Evolutionary conservation across 148 eudicot species (phyloP).

Genomic region (Hydrangea macrophylla): DNA sequence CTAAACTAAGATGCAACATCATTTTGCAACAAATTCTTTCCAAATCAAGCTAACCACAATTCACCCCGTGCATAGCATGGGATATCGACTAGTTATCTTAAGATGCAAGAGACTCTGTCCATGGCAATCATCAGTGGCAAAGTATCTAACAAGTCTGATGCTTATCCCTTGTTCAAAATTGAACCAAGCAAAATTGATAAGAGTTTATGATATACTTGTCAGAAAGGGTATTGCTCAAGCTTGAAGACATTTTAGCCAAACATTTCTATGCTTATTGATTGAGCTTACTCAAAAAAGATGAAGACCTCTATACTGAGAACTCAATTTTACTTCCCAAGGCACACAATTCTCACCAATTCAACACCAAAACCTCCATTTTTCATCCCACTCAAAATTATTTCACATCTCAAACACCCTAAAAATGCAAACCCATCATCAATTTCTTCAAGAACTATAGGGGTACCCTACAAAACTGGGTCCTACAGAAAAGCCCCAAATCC

Average conservation of each 20-base stretch:
- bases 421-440: background rate
- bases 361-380: background rate
- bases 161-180: constrained; percentile 55
- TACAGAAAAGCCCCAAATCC: background rate
- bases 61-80: too few relatives aligned
- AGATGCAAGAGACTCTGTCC: constrained; percentile 59
- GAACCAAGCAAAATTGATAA: constrained; percentile 69
- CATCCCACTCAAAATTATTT: background rate
- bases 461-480: background rate
- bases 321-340: background rate
- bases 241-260: constrained; percentile 13
- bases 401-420: background rate
- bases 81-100: too few relatives aligned
- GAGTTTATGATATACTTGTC: constrained; percentile 81
- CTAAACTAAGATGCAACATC: too few relatives aligned
- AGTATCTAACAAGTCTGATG: constrained; percentile 59
- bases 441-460: background rate
- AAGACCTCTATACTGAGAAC: background rate
- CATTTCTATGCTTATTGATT: background rate
- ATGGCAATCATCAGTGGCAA: constrained; percentile 61
- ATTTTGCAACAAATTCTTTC: too few relatives aligned
- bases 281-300: background rate
- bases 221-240: constrained; percentile 60
- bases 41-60: too few relatives aligned
- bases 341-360: background rate